Evolutionary conservation across 371 early-diverging fungal genomes (phyloP), one percentile per base, ranked within the genome.

Genomic region (Actinomortierella ambigua): DNA sequence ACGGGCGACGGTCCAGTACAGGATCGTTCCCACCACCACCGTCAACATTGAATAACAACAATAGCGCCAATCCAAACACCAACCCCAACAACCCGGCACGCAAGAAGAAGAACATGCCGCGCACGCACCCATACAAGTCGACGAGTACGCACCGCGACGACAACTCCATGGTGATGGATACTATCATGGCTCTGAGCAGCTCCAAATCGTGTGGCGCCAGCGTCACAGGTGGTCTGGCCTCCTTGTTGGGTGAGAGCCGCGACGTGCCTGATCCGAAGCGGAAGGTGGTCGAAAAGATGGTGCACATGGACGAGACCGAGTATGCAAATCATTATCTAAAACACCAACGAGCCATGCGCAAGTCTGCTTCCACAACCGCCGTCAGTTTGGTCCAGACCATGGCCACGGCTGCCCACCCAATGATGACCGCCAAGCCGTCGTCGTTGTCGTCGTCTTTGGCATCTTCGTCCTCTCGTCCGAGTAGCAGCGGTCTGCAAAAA

Each of bases 51-150:
- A 54, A 7, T 17, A 58, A 34, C 44, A 46, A 46, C 17, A 4
- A 4, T 5, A 46, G 17, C 46, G 15, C 23, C 24, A 26, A 20
- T 6, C 22, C 49, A 7, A 17, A 15, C 3, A 26, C 53, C n/a
- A 61, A 43, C 28, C 20, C 46, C 24, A 65, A 39, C 47, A 71
- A 71, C 28, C 73, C 73, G 3, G 73, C 73, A 0, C 53, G 47
- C 13, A 71, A 63, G 59, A 71, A 71, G 53, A 71, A 71, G 60
- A 71, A 71, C 40, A 49, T 46, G 24, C 63, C 63, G 15, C 41
- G 73, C 29, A 71, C 73, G 0, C 73, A 71, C 23, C 73, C 73
- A 22, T 71, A 71, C 63, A 71, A 71, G 34, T 62, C 73, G 13
- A 71, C 67, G 23, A 71, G 73, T 40, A 47, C 54, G 2, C 65